Conservation (phyloP, 2,329 filamentous ascomycete genomes). For the Raffaelea deltoideospora region DNA sequence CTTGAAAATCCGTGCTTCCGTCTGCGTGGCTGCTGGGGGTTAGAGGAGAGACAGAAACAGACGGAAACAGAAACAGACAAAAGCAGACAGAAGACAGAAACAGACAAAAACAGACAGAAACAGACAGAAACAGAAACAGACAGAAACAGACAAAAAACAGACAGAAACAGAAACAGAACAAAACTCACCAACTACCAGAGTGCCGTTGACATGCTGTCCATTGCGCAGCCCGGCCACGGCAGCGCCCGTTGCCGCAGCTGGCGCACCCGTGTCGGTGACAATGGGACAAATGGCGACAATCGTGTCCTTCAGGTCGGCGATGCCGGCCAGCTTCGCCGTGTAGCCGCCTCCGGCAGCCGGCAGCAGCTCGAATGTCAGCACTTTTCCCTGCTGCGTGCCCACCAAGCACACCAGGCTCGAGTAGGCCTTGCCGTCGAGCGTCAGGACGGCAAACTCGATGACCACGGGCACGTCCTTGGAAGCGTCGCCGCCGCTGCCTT, state of each 20-base stretch:
- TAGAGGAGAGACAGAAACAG: slow-evolving; percentile 11
- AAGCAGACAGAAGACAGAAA: background rate
- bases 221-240: slow-evolving; percentile 63
- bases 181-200: slow-evolving; percentile 54
- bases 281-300: slow-evolving; percentile 71
- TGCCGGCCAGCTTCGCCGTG: slow-evolving; percentile 54
- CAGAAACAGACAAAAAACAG: background rate
- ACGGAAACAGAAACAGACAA: background rate
- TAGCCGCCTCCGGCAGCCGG: slow-evolving; percentile 64
- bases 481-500: slow-evolving; percentile 14
- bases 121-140: background rate
- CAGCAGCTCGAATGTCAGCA: slow-evolving; percentile 81
- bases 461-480: slow-evolving; percentile 60
- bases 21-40: slow-evolving; percentile 41
- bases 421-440: slow-evolving; percentile 82
- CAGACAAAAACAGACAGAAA: background rate
- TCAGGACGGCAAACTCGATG: slow-evolving; percentile 89
- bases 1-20: slow-evolving; percentile 75
- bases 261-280: slow-evolving; percentile 58
- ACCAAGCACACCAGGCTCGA: slow-evolving; percentile 90
- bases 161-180: background rate
- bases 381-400: slow-evolving; percentile 69
- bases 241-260: slow-evolving; percentile 59
- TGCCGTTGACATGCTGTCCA: slow-evolving; percentile 63
- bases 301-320: slow-evolving; percentile 48